phyloP scores from a whole-genome alignment of 805 yeast species.

The Candida gorgasii region DNA sequence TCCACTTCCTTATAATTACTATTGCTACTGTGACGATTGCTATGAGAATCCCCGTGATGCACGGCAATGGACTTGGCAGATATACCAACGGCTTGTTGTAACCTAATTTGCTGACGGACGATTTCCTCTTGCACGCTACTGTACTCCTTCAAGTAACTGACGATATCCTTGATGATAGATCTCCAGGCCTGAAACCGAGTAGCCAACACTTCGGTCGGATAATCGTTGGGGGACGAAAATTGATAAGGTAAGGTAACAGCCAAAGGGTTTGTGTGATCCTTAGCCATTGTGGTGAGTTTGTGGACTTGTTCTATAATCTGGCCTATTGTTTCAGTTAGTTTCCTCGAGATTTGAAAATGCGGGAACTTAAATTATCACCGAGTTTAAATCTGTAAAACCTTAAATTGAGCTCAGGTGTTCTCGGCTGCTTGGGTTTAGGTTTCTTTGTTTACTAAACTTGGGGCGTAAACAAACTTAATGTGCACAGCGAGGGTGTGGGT shows the following conservation, averaged over 20 bases:
- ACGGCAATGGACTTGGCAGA: constrained; percentile 19
- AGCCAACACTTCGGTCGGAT: constrained; percentile 86
- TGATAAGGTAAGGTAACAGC: constrained; percentile 40
- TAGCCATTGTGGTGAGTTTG: constrained; percentile 6
- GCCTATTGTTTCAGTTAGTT: not conserved
- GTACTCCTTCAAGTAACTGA: constrained; percentile 74
- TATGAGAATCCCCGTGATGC: constrained; percentile 12
- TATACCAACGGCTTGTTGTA: constrained; percentile 69
- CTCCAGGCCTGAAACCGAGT: constrained; percentile 87
- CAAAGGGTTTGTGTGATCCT: constrained; percentile 34
- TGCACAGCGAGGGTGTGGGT: no score
- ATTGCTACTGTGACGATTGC: constrained; percentile 15
- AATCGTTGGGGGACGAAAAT: constrained; percentile 34
- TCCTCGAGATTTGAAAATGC: constrained; percentile 4
- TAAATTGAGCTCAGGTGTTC: no score
- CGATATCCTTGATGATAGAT: constrained; percentile 68
- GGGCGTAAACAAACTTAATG: no score
- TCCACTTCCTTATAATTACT: constrained; percentile 23
- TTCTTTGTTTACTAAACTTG: no score
- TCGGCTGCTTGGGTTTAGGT: no score
- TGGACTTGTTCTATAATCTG: no score
- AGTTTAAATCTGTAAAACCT: not conserved
- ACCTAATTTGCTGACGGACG: constrained; percentile 74
- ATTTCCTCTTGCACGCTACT: constrained; percentile 88
- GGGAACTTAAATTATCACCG: constrained; percentile 2